These are phyloP conservation scores for Venturia asperata DNA, from an alignment of 2,329 filamentous ascomycete species.

Conservation along the genomic window DNA sequence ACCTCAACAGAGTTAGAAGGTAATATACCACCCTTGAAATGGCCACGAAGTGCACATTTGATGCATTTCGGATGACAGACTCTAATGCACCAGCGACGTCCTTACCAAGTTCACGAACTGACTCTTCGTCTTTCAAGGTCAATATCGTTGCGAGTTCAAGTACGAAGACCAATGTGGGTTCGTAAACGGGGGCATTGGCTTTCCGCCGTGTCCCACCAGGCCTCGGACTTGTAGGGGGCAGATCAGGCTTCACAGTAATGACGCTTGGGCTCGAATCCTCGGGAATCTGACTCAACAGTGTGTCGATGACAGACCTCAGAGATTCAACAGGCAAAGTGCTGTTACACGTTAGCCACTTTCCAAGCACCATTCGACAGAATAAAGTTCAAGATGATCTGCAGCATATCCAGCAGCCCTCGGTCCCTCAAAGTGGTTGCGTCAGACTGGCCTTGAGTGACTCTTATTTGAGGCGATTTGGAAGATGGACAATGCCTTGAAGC, in stretches of 20 bases:
- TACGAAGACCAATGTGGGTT: slow-evolving; percentile 82
- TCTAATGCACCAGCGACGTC: slow-evolving; percentile 74
- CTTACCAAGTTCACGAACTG: slow-evolving; percentile 67
- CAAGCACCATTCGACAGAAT: slow-evolving; percentile 49
- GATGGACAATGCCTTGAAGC: too few species aligned
- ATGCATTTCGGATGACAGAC: slow-evolving; percentile 69
- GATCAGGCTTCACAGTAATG: slow-evolving; percentile 85
- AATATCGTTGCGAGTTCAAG: slow-evolving; percentile 83
- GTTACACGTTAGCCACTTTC: slow-evolving; percentile 21
- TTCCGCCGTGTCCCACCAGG: slow-evolving; percentile 44
- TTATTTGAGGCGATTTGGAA: too few species aligned
- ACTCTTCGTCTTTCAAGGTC: slow-evolving; percentile 66
- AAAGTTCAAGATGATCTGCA: too few species aligned
- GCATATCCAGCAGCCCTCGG: too few species aligned
- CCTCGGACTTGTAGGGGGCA: slow-evolving; percentile 52
- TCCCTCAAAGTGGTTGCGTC: too few species aligned
- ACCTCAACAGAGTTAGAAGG: slow-evolving; percentile 69
- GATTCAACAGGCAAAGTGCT: slow-evolving; percentile 56
- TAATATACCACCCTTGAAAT: slow-evolving; percentile 83
- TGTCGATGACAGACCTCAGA: slow-evolving; percentile 58
- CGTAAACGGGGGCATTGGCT: slow-evolving; percentile 53
- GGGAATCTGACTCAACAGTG: slow-evolving; percentile 75
- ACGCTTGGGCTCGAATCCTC: slow-evolving; percentile 75
- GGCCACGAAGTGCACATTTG: slow-evolving; percentile 72
- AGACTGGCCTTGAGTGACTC: too few species aligned